Conservation (phyloP, 352 stramenopile species). For the Pythium periplocum region DNA sequence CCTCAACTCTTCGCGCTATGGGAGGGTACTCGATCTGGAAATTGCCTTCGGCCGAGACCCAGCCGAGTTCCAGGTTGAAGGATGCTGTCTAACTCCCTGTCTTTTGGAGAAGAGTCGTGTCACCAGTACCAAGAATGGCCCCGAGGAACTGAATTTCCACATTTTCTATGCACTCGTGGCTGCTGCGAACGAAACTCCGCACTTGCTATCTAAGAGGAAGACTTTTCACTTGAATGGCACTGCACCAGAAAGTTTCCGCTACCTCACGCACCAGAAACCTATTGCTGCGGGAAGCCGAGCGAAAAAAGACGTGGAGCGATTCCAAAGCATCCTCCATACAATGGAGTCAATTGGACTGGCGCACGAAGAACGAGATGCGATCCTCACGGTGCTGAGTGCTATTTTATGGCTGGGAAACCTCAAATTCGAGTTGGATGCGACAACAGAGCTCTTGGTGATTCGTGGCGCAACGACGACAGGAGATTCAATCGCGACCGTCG, state of each 20-base stretch:
- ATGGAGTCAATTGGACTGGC: constrained; percentile 41
- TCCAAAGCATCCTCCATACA: constrained; percentile 46
- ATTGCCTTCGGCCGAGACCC: constrained; percentile 41
- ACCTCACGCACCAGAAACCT: constrained; percentile 37
- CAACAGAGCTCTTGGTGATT: constrained; percentile 3
- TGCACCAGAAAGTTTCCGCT: constrained; percentile 39
- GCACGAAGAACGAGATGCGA: constrained; percentile 29
- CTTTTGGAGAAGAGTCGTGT: constrained; percentile 66
- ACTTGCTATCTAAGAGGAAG: constrained; percentile 26
- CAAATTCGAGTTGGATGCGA: constrained; percentile 25
- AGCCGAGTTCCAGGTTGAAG: constrained; percentile 46
- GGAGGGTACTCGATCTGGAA: constrained; percentile 49
- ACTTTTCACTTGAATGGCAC: constrained; percentile 33
- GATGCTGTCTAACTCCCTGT: constrained; percentile 52
- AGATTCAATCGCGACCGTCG: background rate
- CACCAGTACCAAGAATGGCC: constrained; percentile 19
- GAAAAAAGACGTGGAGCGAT: constrained; percentile 63
- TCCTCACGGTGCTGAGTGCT: constrained; percentile 63
- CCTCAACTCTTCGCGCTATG: constrained; percentile 71
- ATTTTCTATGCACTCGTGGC: constrained; percentile 65
- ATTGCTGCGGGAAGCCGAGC: constrained; percentile 21
- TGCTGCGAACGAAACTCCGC: constrained; percentile 38
- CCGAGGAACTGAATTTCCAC: constrained; percentile 52
- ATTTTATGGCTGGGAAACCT: constrained; percentile 74
- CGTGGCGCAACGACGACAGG: background rate